phyloP scores from a whole-genome alignment of 345 rosid species.

The Salix brachista region DNA sequence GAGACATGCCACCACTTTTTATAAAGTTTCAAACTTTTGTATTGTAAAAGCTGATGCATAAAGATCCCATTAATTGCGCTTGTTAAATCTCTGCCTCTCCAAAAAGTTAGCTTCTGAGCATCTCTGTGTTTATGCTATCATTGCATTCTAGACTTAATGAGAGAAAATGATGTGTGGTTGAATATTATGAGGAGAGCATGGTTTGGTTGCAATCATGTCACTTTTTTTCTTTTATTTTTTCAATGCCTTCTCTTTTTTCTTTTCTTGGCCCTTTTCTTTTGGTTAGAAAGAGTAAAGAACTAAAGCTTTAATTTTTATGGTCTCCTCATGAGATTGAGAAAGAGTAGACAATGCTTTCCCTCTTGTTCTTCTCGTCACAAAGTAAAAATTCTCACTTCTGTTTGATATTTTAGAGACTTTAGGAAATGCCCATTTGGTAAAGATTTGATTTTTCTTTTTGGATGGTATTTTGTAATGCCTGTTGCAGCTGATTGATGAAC shows the following conservation, averaged over 20 bases:
- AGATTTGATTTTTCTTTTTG: not conserved
- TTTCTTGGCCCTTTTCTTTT: constrained; percentile 26
- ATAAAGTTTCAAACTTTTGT: constrained; percentile 19
- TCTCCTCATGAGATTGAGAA: constrained; percentile 44
- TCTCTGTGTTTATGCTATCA: constrained; percentile 29
- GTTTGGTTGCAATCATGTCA: constrained; percentile 38
- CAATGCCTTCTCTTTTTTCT: constrained; percentile 8
- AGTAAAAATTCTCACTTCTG: constrained; percentile 27
- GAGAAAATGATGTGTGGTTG: constrained; percentile 41
- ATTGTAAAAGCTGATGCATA: constrained; percentile 12
- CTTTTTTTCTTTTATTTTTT: constrained; percentile 17
- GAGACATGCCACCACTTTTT: constrained; percentile 19
- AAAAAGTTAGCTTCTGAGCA: constrained; percentile 29
- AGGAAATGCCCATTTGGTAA: constrained; percentile 2
- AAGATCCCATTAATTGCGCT: constrained; percentile 59
- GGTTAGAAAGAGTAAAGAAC: constrained; percentile 30
- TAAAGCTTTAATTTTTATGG: constrained; percentile 32
- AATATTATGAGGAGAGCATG: constrained; percentile 37
- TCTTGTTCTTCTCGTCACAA: constrained; percentile 53
- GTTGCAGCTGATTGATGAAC: not conserved
- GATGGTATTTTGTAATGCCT: not conserved
- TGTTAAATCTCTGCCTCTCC: constrained; percentile 15
- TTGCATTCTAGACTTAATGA: constrained; percentile 32
- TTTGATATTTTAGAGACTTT: not conserved
- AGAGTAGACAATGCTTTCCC: constrained; percentile 48